A percentile compares a stretch with the other conserved stretches of the same genome.
phyloP scores from a whole-genome alignment of 1,284 basidiomycete species.

The Flammula alnicola region DNA sequence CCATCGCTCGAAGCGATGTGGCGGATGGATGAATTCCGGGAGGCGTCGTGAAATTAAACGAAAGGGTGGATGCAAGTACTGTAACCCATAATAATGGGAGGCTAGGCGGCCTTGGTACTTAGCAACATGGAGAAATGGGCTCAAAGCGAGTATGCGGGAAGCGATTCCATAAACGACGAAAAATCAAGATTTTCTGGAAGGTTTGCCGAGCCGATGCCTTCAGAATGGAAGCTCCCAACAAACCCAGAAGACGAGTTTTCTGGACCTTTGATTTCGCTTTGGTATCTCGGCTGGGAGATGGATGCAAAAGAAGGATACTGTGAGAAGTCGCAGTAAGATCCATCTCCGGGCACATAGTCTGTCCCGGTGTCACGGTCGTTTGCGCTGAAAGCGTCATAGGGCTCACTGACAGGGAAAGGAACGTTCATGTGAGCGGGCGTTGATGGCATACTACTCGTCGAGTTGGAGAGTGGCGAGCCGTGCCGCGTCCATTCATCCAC shows the following conservation, averaged over 20 bases:
- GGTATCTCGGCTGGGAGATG: conserved; percentile 4
- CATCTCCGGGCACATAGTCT: conserved; percentile 25
- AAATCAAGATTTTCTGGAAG: conserved; percentile 14
- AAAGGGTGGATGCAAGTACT: neutral
- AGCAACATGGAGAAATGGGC: no score
- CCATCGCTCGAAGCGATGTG: no score
- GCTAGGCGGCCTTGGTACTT: neutral
- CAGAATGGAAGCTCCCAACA: conserved; percentile 3
- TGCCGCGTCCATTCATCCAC: conserved; percentile 37
- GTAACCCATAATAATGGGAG: conserved; percentile 3
- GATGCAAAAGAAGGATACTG: conserved; percentile 21
- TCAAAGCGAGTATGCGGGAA: conserved; percentile 19
- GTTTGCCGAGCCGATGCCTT: conserved; percentile 8
- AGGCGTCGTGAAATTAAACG: no score
- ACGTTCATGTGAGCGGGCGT: conserved; percentile 34
- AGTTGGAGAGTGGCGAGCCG: conserved; percentile 36
- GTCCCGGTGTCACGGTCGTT: conserved; percentile 26
- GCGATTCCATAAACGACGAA: conserved; percentile 21
- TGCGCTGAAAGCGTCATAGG: conserved; percentile 24
- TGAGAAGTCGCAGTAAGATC: conserved; percentile 29
- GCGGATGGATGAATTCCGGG: no score
- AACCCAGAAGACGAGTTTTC: conserved; percentile 10
- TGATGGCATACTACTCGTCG: conserved; percentile 35
- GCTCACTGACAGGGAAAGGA: conserved; percentile 29
- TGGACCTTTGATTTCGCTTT: conserved; percentile 1